A percentile compares a stretch with the other conserved stretches of the same genome.
phyloP scores from a whole-genome alignment of 2,329 filamentous ascomycete species.

The Pestalotiopsis sp. region DNA sequence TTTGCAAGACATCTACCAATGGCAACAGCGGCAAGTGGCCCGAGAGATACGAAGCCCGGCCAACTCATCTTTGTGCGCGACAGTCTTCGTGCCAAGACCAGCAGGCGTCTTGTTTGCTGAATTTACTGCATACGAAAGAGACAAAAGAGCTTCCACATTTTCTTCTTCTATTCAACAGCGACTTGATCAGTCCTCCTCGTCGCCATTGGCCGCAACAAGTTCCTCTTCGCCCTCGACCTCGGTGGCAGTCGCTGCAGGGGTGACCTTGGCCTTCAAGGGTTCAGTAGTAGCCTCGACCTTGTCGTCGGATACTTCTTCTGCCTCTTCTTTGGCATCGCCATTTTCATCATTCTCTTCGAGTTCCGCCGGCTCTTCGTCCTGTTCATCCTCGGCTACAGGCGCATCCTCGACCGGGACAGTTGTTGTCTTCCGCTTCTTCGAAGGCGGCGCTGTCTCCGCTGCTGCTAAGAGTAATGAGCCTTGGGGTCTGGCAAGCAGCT shows the following conservation, averaged over 20 bases:
- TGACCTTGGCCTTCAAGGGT: slow-evolving; percentile 25
- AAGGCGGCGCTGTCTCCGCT: slow-evolving; percentile 29
- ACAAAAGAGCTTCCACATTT: neutral
- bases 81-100: neutral
- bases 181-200: slow-evolving; percentile 11
- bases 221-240: neutral
- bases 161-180: neutral
- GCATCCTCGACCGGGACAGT: slow-evolving; percentile 22
- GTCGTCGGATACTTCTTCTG: slow-evolving; percentile 19
- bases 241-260: neutral
- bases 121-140: neutral
- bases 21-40: neutral
- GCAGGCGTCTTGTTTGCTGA: neutral
- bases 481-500: slow-evolving; percentile 6
- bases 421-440: slow-evolving; percentile 34
- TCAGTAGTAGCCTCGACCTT: slow-evolving; percentile 22
- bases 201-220: slow-evolving; percentile 8
- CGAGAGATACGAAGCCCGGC: neutral
- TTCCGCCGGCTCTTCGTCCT: slow-evolving; percentile 24
- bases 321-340: slow-evolving; percentile 26
- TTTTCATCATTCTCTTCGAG: slow-evolving; percentile 28
- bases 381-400: slow-evolving; percentile 26
- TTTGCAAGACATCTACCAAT: neutral
- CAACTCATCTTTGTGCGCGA: neutral
- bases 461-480: slow-evolving; percentile 15